Conservation (phyloP, 2,329 filamentous ascomycete genomes). For the Aspergillus unguis region DNA sequence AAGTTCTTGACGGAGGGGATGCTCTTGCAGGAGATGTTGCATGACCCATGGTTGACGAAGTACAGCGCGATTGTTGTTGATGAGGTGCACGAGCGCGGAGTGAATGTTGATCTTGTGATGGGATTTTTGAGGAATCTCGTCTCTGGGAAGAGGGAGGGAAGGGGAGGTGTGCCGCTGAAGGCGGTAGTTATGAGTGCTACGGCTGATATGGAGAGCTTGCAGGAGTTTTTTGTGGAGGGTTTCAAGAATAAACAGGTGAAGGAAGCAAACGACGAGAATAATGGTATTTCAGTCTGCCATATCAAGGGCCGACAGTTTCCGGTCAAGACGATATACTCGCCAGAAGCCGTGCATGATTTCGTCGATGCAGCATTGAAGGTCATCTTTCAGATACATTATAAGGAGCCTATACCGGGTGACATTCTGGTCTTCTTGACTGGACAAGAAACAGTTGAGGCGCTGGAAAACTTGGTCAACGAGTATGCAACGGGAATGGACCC, state of each 20-base stretch:
- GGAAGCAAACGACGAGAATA: constrained; percentile 9
- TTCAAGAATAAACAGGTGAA: constrained; percentile 12
- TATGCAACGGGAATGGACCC: constrained; percentile 69
- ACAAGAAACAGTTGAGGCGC: constrained; percentile 83
- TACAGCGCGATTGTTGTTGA: constrained; percentile 93
- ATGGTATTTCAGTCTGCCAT: constrained; percentile 56
- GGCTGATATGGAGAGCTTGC: constrained; percentile 76
- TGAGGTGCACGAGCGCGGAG: constrained; percentile 92
- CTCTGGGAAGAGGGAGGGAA: constrained; percentile 54
- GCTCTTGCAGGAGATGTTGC: constrained; percentile 86
- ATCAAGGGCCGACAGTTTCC: constrained; percentile 87
- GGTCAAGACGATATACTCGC: constrained; percentile 73
- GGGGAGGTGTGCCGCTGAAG: constrained; percentile 73
- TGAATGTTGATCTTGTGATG: constrained; percentile 87
- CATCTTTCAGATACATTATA: constrained; percentile 81
- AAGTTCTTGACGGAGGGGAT: constrained; percentile 97
- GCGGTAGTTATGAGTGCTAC: constrained; percentile 97
- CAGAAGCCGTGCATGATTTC: constrained; percentile 72
- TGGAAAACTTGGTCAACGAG: constrained; percentile 77
- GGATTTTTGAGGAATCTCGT: constrained; percentile 83
- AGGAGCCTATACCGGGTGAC: constrained; percentile 89
- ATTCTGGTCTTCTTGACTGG: constrained; percentile 89
- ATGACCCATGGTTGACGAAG: constrained; percentile 74
- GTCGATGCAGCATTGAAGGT: constrained; percentile 76
- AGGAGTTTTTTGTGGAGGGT: constrained; percentile 64